Conservation (phyloP, 2,329 filamentous ascomycete species). For the Emmonsiellopsis sp. region DNA sequence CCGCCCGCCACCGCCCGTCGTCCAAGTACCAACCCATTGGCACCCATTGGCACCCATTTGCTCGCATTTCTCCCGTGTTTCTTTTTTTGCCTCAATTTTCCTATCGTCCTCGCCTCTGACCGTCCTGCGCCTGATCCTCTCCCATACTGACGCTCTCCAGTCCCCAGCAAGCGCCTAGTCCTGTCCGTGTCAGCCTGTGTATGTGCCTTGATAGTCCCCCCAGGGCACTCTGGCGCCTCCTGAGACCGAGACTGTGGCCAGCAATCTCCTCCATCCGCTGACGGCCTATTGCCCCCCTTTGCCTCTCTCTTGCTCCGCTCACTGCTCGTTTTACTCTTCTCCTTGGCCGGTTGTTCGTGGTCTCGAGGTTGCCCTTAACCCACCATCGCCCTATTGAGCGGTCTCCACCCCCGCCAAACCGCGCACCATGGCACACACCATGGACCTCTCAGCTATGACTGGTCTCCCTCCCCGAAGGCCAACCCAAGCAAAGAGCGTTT, state of each 20-base stretch:
- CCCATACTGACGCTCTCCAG: neutral
- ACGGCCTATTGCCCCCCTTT: neutral
- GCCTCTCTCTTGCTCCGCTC: neutral
- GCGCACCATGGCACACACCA: constrained; percentile 1
- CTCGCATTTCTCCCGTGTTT: neutral
- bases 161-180: neutral
- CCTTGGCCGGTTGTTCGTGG: neutral
- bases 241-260: neutral
- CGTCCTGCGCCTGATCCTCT: neutral
- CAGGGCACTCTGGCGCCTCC: neutral
- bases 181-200: neutral
- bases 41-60: neutral
- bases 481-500: constrained; percentile 6
- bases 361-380: neutral
- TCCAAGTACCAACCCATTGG: constrained; percentile 2
- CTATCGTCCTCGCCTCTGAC: neutral
- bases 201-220: neutral
- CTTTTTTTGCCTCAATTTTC: neutral
- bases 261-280: neutral
- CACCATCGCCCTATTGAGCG: neutral
- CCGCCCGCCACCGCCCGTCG: constrained; percentile 2
- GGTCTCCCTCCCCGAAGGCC: constrained; percentile 8
- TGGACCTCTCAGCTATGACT: constrained; percentile 13
- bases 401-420: neutral
- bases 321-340: neutral